Conservation (phyloP, 768 basidiomycete genomes). For the Roridomyces roridus region DNA sequence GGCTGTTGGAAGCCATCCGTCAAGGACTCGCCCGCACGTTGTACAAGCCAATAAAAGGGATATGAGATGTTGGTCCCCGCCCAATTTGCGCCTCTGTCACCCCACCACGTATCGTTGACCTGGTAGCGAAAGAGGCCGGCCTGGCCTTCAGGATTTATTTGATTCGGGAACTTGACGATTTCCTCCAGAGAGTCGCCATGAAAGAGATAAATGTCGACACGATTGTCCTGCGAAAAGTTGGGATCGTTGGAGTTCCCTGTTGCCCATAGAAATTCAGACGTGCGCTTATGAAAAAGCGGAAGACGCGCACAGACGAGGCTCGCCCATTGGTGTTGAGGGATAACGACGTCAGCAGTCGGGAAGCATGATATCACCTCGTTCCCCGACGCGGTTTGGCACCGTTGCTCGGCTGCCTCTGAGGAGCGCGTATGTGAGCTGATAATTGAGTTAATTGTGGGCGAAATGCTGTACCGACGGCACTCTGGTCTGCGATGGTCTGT, state of each 20-base stretch:
- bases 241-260: constrained; percentile 81
- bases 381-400: constrained; percentile 62
- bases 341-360: constrained; percentile 56
- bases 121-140: constrained; percentile 58
- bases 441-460: constrained; percentile 1
- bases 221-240: constrained; percentile 61
- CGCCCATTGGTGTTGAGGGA: constrained; percentile 76
- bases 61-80: constrained; percentile 60
- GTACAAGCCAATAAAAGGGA: constrained; percentile 81
- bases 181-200: constrained; percentile 67
- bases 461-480: constrained; percentile 35
- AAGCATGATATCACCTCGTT: constrained; percentile 83
- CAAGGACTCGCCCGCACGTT: constrained; percentile 56
- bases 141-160: constrained; percentile 52
- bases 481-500: constrained; percentile 46
- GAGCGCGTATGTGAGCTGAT: neutral
- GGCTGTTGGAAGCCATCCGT: constrained; percentile 60
- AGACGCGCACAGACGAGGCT: constrained; percentile 77
- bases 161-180: constrained; percentile 49
- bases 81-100: constrained; percentile 54
- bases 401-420: constrained; percentile 48
- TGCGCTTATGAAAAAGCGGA: constrained; percentile 12
- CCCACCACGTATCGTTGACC: constrained; percentile 83
- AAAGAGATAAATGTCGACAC: constrained; percentile 80
- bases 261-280: constrained; percentile 8